Conservation (phyloP, 352 stramenopile species). For the Phytopythium kandeliae region DNA sequence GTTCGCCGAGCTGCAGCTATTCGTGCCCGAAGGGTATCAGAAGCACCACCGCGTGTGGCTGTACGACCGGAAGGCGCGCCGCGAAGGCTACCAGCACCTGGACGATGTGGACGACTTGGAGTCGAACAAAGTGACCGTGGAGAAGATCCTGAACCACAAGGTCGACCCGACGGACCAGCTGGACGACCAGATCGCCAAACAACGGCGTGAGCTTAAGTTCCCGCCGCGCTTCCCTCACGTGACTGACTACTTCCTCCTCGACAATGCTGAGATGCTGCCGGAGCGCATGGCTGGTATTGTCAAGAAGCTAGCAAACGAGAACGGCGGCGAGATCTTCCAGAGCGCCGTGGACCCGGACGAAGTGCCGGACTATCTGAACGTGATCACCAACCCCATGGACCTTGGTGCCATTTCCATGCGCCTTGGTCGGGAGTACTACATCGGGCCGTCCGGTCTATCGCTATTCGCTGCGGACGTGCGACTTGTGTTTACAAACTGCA, state of each 20-base stretch:
- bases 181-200: conserved; percentile 80
- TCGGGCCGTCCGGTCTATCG: conserved; percentile 56
- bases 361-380: conserved; percentile 81
- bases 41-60: conserved; percentile 81
- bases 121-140: conserved; percentile 80
- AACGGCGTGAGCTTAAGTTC: conserved; percentile 43
- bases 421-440: conserved; percentile 75
- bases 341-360: conserved; percentile 77
- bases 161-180: conserved; percentile 75
- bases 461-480: conserved; percentile 83
- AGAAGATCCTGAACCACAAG: conserved; percentile 87
- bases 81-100: conserved; percentile 78
- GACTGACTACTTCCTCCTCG: conserved; percentile 77
- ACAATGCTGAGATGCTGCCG: conserved; percentile 59
- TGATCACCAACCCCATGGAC: conserved; percentile 87
- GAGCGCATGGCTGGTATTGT: conserved; percentile 76
- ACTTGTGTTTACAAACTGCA: conserved; percentile 86
- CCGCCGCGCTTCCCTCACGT: conserved; percentile 61
- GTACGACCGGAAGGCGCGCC: conserved; percentile 78
- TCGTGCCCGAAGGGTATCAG: conserved; percentile 80
- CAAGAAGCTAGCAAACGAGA: conserved; percentile 78
- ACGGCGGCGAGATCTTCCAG: conserved; percentile 78
- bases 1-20: conserved; percentile 82
- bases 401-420: conserved; percentile 73
- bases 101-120: conserved; percentile 87